A percentile compares a stretch with the other conserved stretches of the same genome.
Conservation (phyloP, 306 rosid species). For the Astragalus membranaceus region DNA sequence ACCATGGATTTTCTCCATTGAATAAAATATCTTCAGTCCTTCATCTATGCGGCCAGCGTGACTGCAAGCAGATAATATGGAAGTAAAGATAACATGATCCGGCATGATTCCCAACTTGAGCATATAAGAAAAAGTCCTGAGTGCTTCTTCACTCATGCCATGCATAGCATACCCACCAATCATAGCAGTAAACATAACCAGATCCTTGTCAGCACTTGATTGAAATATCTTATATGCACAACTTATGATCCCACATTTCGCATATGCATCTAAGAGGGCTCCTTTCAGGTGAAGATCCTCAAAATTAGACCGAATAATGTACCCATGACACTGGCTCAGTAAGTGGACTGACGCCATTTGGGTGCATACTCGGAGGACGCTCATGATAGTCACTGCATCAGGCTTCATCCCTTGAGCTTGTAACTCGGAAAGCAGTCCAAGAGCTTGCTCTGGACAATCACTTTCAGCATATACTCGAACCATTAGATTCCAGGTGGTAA, state of each 20-base stretch:
- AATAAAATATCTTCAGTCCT: conserved; percentile 68
- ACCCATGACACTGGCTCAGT: conserved; percentile 71
- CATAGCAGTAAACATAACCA: conserved; percentile 86
- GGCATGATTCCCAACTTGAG: conserved; percentile 57
- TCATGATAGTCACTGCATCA: conserved; percentile 67
- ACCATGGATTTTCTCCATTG: conserved; percentile 55
- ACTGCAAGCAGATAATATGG: conserved; percentile 79
- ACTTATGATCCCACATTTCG: conserved; percentile 66
- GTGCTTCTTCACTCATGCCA: conserved; percentile 78
- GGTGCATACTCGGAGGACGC: conserved; percentile 64
- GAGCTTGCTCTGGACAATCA: conserved; percentile 56
- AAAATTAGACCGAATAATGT: conserved; percentile 54
- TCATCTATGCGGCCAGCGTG: conserved; percentile 71
- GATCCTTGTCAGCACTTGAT: conserved; percentile 54
- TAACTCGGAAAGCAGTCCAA: conserved; percentile 41
- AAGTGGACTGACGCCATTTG: conserved; percentile 64
- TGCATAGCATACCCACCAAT: conserved; percentile 80
- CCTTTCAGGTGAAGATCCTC: conserved; percentile 54
- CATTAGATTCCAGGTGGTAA: conserved; percentile 91
- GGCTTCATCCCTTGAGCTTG: conserved; percentile 76
- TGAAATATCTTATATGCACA: conserved; percentile 54
- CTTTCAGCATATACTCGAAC: conserved; percentile 69
- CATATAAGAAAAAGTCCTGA: conserved; percentile 51
- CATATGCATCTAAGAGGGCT: conserved; percentile 75
- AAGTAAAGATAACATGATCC: conserved; percentile 64